Evolutionary conservation across 352 stramenopile species (phyloP).

Genomic region (Pythium sukuiense): DNA sequence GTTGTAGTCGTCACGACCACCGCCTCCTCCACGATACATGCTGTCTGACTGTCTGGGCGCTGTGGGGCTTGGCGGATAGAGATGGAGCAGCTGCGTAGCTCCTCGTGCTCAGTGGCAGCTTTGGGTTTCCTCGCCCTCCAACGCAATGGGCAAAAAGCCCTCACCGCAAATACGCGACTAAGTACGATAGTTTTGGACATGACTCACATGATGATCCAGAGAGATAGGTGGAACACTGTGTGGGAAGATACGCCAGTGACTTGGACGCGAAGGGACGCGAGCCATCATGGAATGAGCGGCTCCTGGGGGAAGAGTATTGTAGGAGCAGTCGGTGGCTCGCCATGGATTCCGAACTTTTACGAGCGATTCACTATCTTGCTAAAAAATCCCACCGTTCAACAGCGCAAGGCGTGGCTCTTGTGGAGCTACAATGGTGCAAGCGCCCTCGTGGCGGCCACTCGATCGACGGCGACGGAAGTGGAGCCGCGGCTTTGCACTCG

Average conservation of each 20-base stretch:
- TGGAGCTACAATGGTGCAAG: background rate
- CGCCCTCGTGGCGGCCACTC: background rate
- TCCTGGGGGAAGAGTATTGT: background rate
- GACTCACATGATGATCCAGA: background rate
- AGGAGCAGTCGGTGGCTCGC: background rate
- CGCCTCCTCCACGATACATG: constrained; percentile 33
- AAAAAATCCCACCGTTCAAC: background rate
- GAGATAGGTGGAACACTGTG: background rate
- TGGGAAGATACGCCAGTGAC: background rate
- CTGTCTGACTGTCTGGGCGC: background rate
- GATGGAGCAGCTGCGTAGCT: constrained; percentile 9
- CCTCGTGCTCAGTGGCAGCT: background rate
- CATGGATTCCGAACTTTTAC: constrained; percentile 2
- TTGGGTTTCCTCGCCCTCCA: constrained; percentile 15
- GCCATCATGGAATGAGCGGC: background rate
- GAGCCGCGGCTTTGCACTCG: background rate
- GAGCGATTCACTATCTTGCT: background rate
- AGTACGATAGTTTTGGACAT: background rate
- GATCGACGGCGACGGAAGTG: constrained; percentile 4
- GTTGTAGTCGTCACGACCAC: constrained; percentile 26
- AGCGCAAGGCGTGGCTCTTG: background rate
- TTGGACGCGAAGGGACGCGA: background rate
- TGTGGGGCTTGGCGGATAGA: background rate
- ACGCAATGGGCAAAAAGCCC: background rate
- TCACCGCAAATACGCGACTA: background rate